Conservation (phyloP, 495 filamentous ascomycete genomes). For the Talaromyces liani region DNA sequence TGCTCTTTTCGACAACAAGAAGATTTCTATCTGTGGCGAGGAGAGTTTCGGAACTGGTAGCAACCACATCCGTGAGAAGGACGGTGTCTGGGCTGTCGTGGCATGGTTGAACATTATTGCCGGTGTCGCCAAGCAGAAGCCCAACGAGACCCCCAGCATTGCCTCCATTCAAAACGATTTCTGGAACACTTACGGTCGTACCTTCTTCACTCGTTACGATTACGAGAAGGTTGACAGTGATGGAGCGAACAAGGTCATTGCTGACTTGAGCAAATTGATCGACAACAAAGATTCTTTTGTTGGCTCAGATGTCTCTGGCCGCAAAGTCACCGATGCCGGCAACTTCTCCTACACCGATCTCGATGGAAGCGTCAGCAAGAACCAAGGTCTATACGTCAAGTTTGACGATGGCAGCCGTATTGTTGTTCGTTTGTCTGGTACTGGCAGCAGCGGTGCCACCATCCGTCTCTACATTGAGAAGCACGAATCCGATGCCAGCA, state of each 20-base stretch:
- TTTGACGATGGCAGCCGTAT: constrained; percentile 94
- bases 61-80: constrained; percentile 99
- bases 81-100: constrained; percentile 93
- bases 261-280: constrained; percentile 60
- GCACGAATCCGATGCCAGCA: constrained; percentile 69
- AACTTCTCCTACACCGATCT: constrained; percentile 98
- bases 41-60: constrained; percentile 98
- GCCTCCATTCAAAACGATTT: constrained; percentile 93
- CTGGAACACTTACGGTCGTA: constrained; percentile 93
- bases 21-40: constrained; percentile 97
- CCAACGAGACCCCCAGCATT: constrained; percentile 72
- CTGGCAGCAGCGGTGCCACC: constrained; percentile 88
- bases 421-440: constrained; percentile 88
- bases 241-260: constrained; percentile 82
- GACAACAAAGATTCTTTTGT: constrained; percentile 70
- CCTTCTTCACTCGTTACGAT: constrained; percentile 98
- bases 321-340: constrained; percentile 80
- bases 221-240: constrained; percentile 91
- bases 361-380: constrained; percentile 88
- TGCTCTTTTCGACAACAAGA: constrained; percentile 91
- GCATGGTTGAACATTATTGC: constrained; percentile 99
- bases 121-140: constrained; percentile 76
- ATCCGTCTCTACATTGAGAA: constrained; percentile 96
- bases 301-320: constrained; percentile 69
- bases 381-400: constrained; percentile 91